Evolutionary conservation across 2,329 filamentous ascomycete species (phyloP), one percentile per base, ranked within the genome.

Genomic region (Sporothrix inflata): DNA sequence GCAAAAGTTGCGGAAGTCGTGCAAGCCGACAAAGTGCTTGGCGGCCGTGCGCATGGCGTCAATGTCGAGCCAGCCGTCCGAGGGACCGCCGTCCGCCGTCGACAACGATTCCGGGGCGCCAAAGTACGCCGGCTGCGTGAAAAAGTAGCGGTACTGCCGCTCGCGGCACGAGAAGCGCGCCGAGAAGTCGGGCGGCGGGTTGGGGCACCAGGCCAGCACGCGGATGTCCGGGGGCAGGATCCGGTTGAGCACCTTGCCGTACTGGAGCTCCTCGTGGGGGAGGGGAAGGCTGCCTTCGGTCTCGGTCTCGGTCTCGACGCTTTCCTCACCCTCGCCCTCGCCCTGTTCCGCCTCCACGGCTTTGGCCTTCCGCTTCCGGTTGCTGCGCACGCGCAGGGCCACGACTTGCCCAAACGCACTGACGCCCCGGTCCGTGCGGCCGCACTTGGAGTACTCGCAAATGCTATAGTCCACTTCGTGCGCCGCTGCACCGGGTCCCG

Each of bases 1-100:
- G 87, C 96, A 98, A 79, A 98, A 92, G 81, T 99, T 99, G 73
- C 96, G 90, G 83, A 98, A 99, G 83, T 99, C 96, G 81, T 98
- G 93, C 69, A 90, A 81, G 6, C 96, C 96, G 76, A 94, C 89
- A 76, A 93, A 95, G 67, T 90, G 85, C 79, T 89, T 91, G 30
- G 95, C 96, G 0, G 93, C 96, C 77, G 89, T 82, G 21, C 89
- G 88, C 96, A 99, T 99, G 47, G 91, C 91, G 0, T 89, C 90
- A 71, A 98, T 92, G 82, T 98, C 91, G 7, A 99, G 87, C 89
- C 92, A 96, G 45, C 94, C 94, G 75, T 91, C 87, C 78, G 87
- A 88, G 51, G 79, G 71, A 1, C 21, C 21, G 73, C 74, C 71
- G 70, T 38, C 57, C 30, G 30, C 16, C 1, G 85, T 83, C 0